Base-by-base conservation (phyloP, 1,139 yeast species). In the Suhomyces bolitotheri region DNA sequence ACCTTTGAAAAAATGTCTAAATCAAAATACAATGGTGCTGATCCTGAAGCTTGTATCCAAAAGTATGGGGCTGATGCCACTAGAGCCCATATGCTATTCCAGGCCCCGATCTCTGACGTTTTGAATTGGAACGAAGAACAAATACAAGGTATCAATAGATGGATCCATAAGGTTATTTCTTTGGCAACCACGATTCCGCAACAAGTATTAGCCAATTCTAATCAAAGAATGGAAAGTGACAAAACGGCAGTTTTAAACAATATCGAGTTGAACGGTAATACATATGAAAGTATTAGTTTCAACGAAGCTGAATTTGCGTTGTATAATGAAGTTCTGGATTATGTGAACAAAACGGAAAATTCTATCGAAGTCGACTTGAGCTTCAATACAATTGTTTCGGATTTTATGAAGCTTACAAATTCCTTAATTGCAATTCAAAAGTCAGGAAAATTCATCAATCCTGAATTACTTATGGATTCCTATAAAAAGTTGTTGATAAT, bases 1-100 rank as follows among this genome's bases (percentile, higher is more conserved):
- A 64, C 86, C 0, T 88, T 60, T 54, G 97, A 92, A 54, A 92
- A 92, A 55, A 92, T 92, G 98, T 89, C 97, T 1, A 92, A 92
- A 59, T 89, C 97, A 1, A 92, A 92, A 54, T 80, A 80, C 53
- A 92, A 92, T 53, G 98, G 98, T 11, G 96, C 87, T 3, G 96
- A 90, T 53, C 97, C 97, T 0, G 77, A 73, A 1, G 76, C 74
- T 39, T 85, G 92, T 47, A 89, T 92, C 20, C 56, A 54, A n/a
- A 70, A 67, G 29, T 87, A 87, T 58, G 98, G 98, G 3, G 90
- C 97, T 2, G 98, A 92, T 65, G 90, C 96, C 0, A 85, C 92
- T 0, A 73, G 98, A 43, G 97, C 97, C 0, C 96, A 90, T 52
- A 78, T 92, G 47, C 60, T 92, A n/a, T 92, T 92, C 65, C 95